Conservation (phyloP, 768 basidiomycete species). For the Asterophora parasitica region DNA sequence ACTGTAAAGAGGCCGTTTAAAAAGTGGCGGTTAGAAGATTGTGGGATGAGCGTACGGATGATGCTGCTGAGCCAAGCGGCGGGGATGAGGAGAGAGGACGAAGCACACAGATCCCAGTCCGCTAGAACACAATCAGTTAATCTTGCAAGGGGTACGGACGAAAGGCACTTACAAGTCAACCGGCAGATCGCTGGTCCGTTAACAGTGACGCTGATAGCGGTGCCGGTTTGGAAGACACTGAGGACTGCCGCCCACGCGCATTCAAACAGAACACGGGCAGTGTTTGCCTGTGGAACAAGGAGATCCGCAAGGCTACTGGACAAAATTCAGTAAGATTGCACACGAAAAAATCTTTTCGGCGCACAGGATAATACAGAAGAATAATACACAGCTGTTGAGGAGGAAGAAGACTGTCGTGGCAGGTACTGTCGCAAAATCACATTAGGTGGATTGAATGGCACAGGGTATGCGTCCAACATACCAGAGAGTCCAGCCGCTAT, state of each 20-base stretch:
- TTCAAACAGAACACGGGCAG: conserved; percentile 45
- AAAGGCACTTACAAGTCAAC: conserved; percentile 25
- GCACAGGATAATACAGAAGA: conserved; percentile 32
- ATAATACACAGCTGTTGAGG: conserved; percentile 37
- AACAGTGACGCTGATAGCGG: conserved; percentile 43
- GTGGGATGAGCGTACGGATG: conserved; percentile 32
- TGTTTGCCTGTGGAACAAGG: conserved; percentile 30
- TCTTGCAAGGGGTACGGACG: neutral
- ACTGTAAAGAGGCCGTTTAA: conserved; percentile 25
- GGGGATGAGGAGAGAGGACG: conserved; percentile 42
- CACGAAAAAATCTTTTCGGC: conserved; percentile 12
- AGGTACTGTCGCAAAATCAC: conserved; percentile 29
- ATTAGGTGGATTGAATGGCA: neutral
- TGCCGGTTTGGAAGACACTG: conserved; percentile 50
- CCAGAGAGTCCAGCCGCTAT: conserved; percentile 31
- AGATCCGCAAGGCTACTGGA: conserved; percentile 34
- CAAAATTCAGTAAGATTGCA: neutral
- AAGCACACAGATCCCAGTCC: conserved; percentile 42
- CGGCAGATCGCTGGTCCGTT: conserved; percentile 32
- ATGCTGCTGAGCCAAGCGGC: conserved; percentile 44
- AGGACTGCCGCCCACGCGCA: conserved; percentile 51
- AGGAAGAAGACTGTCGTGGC: conserved; percentile 46
- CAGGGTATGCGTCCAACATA: conserved; percentile 15
- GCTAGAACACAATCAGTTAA: conserved; percentile 21
- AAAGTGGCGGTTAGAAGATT: neutral